Evolutionary conservation across 2,329 filamentous ascomycete species (phyloP).

Genomic region (Verticillium klebahnii): DNA sequence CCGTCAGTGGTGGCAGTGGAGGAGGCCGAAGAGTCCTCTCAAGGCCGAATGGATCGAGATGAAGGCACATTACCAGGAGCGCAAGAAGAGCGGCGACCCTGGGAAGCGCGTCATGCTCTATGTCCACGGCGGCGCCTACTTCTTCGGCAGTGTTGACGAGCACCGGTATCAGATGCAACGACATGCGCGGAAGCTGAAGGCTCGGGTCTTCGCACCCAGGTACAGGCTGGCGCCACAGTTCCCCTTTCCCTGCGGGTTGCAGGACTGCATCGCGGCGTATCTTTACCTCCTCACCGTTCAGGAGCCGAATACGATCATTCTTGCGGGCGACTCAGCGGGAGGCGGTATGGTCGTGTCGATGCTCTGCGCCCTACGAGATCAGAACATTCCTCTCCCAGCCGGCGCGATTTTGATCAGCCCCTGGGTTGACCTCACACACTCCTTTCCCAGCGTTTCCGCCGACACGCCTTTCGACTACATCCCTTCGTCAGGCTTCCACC

Average conservation of each 20-base stretch:
- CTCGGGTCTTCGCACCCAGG: slow-evolving; percentile 77
- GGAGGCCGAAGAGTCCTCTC: slow-evolving; percentile 59
- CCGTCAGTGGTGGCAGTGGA: slow-evolving; percentile 85
- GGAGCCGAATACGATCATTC: slow-evolving; percentile 73
- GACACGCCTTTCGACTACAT: slow-evolving; percentile 81
- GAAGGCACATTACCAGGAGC: slow-evolving; percentile 72
- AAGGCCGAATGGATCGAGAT: slow-evolving; percentile 97
- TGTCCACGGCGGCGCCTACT: slow-evolving; percentile 91
- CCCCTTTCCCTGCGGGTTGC: slow-evolving; percentile 87
- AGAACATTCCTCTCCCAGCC: slow-evolving; percentile 77
- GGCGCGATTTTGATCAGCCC: slow-evolving; percentile 89
- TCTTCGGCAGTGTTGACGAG: slow-evolving; percentile 91
- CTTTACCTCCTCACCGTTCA: slow-evolving; percentile 74
- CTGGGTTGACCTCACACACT: slow-evolving; percentile 94
- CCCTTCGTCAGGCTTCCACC: slow-evolving; percentile 79
- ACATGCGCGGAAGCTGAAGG: slow-evolving; percentile 90
- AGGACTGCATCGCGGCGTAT: slow-evolving; percentile 87
- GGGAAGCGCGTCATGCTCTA: slow-evolving; percentile 84
- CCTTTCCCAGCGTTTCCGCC: slow-evolving; percentile 81
- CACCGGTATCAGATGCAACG: slow-evolving; percentile 98
- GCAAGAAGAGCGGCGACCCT: slow-evolving; percentile 55
- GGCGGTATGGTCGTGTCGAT: slow-evolving; percentile 83
- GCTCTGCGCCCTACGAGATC: slow-evolving; percentile 76
- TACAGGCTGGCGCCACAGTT: slow-evolving; percentile 92
- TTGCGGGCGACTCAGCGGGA: slow-evolving; percentile 91